Evolutionary conservation across 768 basidiomycete species (phyloP).

Genomic region (Lyophyllum semitale): DNA sequence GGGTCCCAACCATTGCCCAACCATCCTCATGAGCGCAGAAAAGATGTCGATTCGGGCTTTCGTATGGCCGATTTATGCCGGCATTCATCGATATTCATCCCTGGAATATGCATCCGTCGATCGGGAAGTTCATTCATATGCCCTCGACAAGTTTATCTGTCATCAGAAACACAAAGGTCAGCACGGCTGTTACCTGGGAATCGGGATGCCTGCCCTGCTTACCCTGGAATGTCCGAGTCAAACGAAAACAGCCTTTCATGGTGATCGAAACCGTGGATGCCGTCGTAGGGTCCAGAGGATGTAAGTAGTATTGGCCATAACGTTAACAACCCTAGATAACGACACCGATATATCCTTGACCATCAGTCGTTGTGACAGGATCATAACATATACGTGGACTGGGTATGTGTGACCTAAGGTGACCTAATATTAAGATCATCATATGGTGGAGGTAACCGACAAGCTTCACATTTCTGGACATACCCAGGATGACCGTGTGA

Average conservation of each 20-base stretch:
- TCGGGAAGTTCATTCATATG: slow-evolving; percentile 8
- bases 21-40: background rate
- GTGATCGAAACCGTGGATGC: slow-evolving; percentile 6
- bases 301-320: slow-evolving; percentile 3
- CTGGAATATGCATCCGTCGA: slow-evolving; percentile 16
- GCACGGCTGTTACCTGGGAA: background rate
- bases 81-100: slow-evolving; percentile 15
- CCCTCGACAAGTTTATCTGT: slow-evolving; percentile 11
- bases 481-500: slow-evolving; percentile 21
- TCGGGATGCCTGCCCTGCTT: background rate
- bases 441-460: slow-evolving; percentile 28
- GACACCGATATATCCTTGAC: slow-evolving; percentile 9
- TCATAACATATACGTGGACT: slow-evolving; percentile 14
- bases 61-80: slow-evolving; percentile 8
- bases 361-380: slow-evolving; percentile 19
- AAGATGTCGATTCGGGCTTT: slow-evolving; percentile 1
- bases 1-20: background rate
- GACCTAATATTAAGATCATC: slow-evolving; percentile 19
- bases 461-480: slow-evolving; percentile 19
- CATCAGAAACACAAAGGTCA: background rate
- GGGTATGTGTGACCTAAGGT: slow-evolving; percentile 14
- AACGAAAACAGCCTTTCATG: slow-evolving; percentile 8
- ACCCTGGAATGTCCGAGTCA: background rate
- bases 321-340: slow-evolving; percentile 12
- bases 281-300: slow-evolving; percentile 1